Base-by-base conservation (phyloP, 345 rosid genomes). In the Gossypium rotundifolium region DNA sequence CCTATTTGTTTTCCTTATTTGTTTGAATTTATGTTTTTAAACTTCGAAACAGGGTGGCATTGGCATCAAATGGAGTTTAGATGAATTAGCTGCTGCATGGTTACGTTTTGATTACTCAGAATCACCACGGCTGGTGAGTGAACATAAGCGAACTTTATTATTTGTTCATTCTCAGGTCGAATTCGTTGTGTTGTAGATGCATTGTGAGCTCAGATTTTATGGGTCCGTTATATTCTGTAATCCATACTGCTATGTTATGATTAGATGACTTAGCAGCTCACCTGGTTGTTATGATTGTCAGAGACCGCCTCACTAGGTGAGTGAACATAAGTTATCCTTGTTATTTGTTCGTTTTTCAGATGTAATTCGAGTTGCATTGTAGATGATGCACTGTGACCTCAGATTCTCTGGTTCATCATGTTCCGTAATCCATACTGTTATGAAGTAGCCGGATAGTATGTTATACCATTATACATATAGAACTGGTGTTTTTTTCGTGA, bases 121-220 rank as follows among this genome's bases (percentile, higher is more conserved):
- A 70, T 82, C 88, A 11, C 98, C 99, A 69, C 88, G 96, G 54
- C 85, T 95, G 94, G 98, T 95, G 76, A 88, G 98, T 85, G 70
- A 45, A 12, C 11, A 44, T 65, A 65, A n/a, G 25, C 4, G 38
- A 46, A 48, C 57, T 51, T 16, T 51, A 9, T 49, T 69, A 69
- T 55, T 55, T 69, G 23, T 55, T 25, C 18, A 16, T 69, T 69
- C 6, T 11, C 17, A 16, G 2, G 23, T 51, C 2, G 0, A 48
- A 25, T 23, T 69, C 20, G 45, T 51, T 9, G 72, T 44, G 16
- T 67, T 17, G 40, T 49, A 16, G 40, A 33, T 6, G 52, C 18
- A 66, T 2, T 23, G 3, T 68, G 72, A 49, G 13, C 44, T 55
- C 18, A 22, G 29, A 27, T 17, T 60, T 17, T 9, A 20, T 2